Conservation (phyloP, 176 grass and related monocot genomes). For the Otatea glauca region DNA sequence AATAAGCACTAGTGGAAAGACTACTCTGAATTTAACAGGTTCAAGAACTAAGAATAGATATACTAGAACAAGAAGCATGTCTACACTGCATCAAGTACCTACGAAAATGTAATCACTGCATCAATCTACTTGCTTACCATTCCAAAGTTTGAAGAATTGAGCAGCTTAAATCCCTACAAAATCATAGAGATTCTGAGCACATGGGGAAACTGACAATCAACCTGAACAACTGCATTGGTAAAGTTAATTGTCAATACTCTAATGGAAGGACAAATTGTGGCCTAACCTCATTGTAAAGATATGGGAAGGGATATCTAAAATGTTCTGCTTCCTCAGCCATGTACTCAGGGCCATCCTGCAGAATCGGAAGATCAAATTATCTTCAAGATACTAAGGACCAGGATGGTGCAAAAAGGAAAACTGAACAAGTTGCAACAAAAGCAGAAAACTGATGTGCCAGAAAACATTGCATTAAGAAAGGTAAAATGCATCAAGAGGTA, state of each 20-base stretch:
- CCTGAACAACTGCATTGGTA: neutral
- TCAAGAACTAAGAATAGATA: no score
- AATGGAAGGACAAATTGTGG: neutral
- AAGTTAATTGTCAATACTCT: neutral
- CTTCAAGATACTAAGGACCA: neutral
- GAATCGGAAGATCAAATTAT: neutral
- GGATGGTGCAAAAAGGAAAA: neutral
- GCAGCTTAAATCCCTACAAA: conserved; percentile 76
- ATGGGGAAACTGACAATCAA: neutral
- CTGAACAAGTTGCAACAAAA: neutral
- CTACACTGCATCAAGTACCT: neutral
- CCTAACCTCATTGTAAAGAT: conserved; percentile 84
- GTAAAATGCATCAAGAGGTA: neutral
- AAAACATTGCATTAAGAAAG: no score
- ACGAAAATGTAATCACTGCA: neutral
- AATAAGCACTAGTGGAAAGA: no score
- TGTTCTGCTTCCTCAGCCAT: conserved; percentile 81
- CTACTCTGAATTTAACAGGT: no score
- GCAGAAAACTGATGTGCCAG: no score
- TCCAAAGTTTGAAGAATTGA: neutral
- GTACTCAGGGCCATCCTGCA: conserved; percentile 77
- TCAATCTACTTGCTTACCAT: neutral
- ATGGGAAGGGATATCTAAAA: conserved; percentile 86
- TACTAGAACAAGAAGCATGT: no score
- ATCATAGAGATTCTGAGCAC: conserved; percentile 20